phyloP scores from a whole-genome alignment of 139 green algal species.

The Chlorella sp. region DNA sequence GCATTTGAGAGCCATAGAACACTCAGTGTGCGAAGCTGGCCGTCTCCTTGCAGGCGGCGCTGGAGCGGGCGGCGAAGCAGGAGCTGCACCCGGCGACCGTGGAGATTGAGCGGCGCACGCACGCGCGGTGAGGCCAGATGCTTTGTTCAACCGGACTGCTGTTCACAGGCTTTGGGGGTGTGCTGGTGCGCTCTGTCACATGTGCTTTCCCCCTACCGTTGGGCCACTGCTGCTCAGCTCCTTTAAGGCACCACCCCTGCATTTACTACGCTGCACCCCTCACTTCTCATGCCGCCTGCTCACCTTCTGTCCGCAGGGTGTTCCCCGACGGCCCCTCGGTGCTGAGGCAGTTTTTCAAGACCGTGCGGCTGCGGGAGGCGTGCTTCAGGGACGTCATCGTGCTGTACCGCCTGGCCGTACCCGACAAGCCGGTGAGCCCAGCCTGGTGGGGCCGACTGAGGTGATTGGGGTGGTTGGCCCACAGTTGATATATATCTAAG shows the following conservation, averaged over 20 bases:
- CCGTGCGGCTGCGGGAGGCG: constrained; percentile 58
- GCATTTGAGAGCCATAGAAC: too few relatives aligned
- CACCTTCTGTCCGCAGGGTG: constrained; percentile 10
- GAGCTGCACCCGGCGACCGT: constrained; percentile 7
- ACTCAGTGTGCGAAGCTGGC: too few relatives aligned
- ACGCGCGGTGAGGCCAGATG: too few relatives aligned
- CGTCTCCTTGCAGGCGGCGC: neutral
- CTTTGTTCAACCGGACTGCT: too few relatives aligned
- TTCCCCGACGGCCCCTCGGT: constrained; percentile 61
- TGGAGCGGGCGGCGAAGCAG: neutral
- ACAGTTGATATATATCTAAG: too few relatives aligned
- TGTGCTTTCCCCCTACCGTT: too few relatives aligned
- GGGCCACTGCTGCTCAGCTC: too few relatives aligned
- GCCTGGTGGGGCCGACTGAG: too few relatives aligned
- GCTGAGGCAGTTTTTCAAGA: constrained; percentile 55
- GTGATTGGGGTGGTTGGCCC: too few relatives aligned
- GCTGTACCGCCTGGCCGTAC: constrained; percentile 63
- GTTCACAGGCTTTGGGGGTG: too few relatives aligned
- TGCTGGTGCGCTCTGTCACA: too few relatives aligned
- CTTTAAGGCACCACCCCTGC: neutral
- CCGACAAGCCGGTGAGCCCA: constrained; percentile 5
- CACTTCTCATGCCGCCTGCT: neutral
- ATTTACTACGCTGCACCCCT: neutral
- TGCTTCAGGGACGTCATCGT: constrained; percentile 77
- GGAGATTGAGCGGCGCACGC: too few relatives aligned